Evolutionary conservation across 1,284 basidiomycete genomes (phyloP).

Genomic region (Ceratobasidium sp.): DNA sequence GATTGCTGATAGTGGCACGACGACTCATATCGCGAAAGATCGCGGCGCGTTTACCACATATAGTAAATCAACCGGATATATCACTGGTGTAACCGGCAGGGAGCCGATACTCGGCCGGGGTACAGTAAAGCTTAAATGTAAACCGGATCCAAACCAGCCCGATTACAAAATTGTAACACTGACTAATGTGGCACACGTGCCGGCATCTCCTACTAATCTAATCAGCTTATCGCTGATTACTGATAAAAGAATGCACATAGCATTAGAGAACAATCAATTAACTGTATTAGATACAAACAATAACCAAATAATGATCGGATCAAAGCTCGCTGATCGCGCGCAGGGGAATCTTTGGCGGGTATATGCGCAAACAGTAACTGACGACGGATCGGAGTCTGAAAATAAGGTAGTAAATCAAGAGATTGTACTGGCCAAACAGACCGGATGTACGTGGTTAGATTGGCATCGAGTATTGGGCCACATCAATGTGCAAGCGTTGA

Average conservation of each 20-base stretch:
- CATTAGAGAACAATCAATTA: no score
- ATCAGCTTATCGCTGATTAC: conserved; percentile 50
- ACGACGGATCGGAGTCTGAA: not conserved
- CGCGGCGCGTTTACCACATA: conserved; percentile 18
- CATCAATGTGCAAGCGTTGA: conserved; percentile 45
- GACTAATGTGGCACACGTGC: conserved; percentile 56
- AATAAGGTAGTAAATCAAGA: not conserved
- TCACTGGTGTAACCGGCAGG: conserved; percentile 15
- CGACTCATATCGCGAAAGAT: conserved; percentile 10
- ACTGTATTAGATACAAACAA: no score
- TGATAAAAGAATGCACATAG: no score
- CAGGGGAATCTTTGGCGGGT: no score
- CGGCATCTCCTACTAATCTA: conserved; percentile 56
- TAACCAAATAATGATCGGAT: no score
- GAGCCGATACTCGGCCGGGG: conserved; percentile 40
- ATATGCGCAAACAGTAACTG: no score
- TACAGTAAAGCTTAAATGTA: conserved; percentile 47
- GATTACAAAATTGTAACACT: conserved; percentile 49
- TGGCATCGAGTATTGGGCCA: conserved; percentile 59
- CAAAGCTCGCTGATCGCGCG: no score
- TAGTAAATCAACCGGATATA: not conserved
- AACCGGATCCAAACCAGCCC: conserved; percentile 16
- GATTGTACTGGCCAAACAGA: conserved; percentile 24
- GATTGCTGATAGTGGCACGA: conserved; percentile 20
- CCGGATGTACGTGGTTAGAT: conserved; percentile 23